A percentile compares a stretch with the other conserved stretches of the same genome.
These are phyloP conservation scores for Daedaleopsis sinensis DNA, from an alignment of 768 basidiomycete genomes.

Conservation along the genomic window DNA sequence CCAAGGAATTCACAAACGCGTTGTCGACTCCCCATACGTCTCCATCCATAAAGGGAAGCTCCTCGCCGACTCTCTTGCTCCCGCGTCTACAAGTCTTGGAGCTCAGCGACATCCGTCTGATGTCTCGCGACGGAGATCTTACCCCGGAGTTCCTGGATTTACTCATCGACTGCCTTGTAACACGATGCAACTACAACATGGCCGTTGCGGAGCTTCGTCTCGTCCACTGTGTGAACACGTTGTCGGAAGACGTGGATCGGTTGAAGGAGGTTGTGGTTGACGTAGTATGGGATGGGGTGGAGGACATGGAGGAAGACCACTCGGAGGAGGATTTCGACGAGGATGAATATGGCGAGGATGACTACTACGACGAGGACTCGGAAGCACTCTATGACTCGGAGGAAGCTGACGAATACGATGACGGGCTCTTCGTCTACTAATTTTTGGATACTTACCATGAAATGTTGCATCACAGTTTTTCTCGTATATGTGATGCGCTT, in stretches of 20 bases:
- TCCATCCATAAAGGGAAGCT: too few species aligned
- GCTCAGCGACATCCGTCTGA: not conserved
- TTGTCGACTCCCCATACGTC: too few species aligned
- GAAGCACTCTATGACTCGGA: too few species aligned
- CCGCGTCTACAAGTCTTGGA: not conserved
- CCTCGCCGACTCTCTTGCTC: not conserved
- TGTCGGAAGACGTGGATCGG: slow-evolving; percentile 6
- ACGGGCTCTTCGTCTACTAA: too few species aligned
- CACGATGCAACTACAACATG: slow-evolving; percentile 9
- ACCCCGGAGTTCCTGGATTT: slow-evolving; percentile 12
- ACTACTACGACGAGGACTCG: not conserved
- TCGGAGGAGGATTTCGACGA: not conserved
- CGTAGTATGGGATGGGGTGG: not conserved
- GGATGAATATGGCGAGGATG: not conserved
- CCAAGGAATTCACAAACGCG: too few species aligned
- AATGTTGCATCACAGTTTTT: too few species aligned
- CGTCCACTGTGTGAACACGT: slow-evolving; percentile 1
- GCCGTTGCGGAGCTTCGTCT: slow-evolving; percentile 7
- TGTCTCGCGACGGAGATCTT: slow-evolving; percentile 5
- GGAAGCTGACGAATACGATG: too few species aligned
- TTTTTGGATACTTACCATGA: too few species aligned
- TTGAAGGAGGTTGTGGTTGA: slow-evolving; percentile 5
- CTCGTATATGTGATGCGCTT: too few species aligned
- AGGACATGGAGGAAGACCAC: not conserved
- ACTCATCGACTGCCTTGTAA: slow-evolving; percentile 6